Base-by-base conservation (phyloP, 331 rosid genomes). In the Phaseolus coccineus region DNA sequence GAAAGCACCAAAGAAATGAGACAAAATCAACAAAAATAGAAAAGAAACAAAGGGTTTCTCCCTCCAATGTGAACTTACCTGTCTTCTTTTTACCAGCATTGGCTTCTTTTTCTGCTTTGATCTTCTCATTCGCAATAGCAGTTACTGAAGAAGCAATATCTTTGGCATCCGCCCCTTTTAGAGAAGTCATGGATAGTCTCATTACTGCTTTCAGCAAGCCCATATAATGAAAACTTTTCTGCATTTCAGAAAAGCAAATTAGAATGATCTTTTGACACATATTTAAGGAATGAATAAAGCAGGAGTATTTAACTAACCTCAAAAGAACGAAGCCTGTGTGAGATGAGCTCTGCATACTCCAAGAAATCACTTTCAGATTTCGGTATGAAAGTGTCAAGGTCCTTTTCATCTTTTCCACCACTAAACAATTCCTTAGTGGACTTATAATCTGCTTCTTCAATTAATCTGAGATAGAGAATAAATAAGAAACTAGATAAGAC, bases 81-180 rank as follows among this genome's bases (percentile, higher is more conserved):
- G 90, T 84, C 84, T 93, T 93, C 97, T 87, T 96, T 90, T 93
- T 96, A 44, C 97, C 90, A 82, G 94, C 90, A 83, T 85, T 91
- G 35, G 96, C 91, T 80, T 93, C 97, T 87, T 93, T 96, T 82
- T 96, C 99, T 27, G 92, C 93, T 82, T 89, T 96, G 63, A 96
- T 65, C 90, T 93, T 96, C 82, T 96, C 97, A 73, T 93, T 96
- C 19, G 98, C 98, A 89, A 96, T 89, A 70, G 99, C 97, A 2
- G 94, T 83, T 68, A 90, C 51, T 0, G 99, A 96, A 40, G 99
- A 96, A 19, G 98, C 92, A 57, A 93, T 92, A 2, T 93, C 99
- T 82, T 96, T 93, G 3, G 96, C 96, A 83, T 96, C 99, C 8
- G 96, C 88, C 69, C 93, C 99, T 91, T 93, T 93, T 77, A 96